Evolutionary conservation across 768 basidiomycete genomes (phyloP), one percentile per base, ranked within the genome.

Genomic region (Crepidotus variabilis): DNA sequence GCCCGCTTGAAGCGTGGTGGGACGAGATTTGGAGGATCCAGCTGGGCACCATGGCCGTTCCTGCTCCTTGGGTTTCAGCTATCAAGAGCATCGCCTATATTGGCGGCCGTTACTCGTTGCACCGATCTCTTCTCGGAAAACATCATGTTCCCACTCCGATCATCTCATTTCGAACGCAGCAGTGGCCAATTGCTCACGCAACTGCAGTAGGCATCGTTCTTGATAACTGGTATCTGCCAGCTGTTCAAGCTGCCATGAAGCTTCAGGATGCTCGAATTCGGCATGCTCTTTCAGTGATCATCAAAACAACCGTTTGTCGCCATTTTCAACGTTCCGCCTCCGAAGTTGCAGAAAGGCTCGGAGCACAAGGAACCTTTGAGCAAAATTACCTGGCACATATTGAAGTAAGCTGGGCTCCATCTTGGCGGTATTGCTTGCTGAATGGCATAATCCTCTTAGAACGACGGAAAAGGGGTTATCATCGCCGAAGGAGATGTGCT

Each of bases 341-440:
- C 9, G 79, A 80, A 54, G 72, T 86, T n/a, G 74, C 82, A 5
- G 86, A 88, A 58, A 75, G 86, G 10, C 85, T 82, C 55, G 86
- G 86, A 49, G 86, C 83, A 2, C 85, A 86, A 66, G 85, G 86
- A 2, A 78, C 82, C 0, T 86, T 85, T 54, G 84, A 82, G 51
- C 78, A 81, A 54, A 87, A 87, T 61, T 80, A 82, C 60, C 78
- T 86, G 72, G 77, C 79, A 4, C 72, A 72, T 46, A 75, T 81
- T 28, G 78, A 83, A 72, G 84, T 84, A 54, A 61, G 62, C 57
- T 7, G 18, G 21, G 35, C 34, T 47, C 54, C 35, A 47, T 35
- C 47, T 59, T 13, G 34, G 7, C 58, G 54, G 23, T 50, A 57
- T 16, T 21, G 47, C 22, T 59, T 59, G 36, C 63, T 50, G 60